Percentiles rank a stretch among this genome's conserved stretches.
Conservation (phyloP, 1,284 basidiomycete genomes). For the Ceratobasidium sp. region DNA sequence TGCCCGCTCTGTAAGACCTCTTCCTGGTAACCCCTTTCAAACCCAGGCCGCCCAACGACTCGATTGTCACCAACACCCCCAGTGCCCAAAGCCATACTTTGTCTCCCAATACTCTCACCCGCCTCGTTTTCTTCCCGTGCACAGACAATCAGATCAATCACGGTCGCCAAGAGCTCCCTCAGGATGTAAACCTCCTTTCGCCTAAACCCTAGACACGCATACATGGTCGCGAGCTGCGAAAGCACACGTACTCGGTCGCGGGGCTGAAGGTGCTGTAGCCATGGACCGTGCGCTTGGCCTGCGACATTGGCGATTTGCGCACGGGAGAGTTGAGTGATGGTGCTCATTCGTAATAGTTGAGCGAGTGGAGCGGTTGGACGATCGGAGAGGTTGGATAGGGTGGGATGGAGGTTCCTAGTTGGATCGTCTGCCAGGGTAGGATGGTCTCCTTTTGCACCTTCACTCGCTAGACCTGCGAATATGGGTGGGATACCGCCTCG, state of each 20-base stretch:
- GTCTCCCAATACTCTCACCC: slow-evolving; percentile 17
- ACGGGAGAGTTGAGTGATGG: slow-evolving; percentile 76
- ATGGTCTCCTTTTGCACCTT: slow-evolving; percentile 47
- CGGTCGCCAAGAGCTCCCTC: slow-evolving; percentile 83
- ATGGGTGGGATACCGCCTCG: slow-evolving; percentile 70
- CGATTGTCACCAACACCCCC: slow-evolving; percentile 20
- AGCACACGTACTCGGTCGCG: slow-evolving; percentile 79
- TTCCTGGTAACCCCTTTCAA: slow-evolving; percentile 12
- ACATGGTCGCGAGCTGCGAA: slow-evolving; percentile 78
- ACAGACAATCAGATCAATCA: slow-evolving; percentile 83
- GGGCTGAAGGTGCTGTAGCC: slow-evolving; percentile 83
- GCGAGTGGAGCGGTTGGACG: slow-evolving; percentile 58
- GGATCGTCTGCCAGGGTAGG: slow-evolving; percentile 63
- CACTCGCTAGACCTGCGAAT: slow-evolving; percentile 59
- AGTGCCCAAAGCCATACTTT: slow-evolving; percentile 30
- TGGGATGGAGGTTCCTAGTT: slow-evolving; percentile 56
- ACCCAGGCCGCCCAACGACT: neutral
- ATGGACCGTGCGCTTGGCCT: slow-evolving; percentile 82
- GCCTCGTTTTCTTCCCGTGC: slow-evolving; percentile 66
- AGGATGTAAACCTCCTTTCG: slow-evolving; percentile 88
- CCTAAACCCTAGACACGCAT: slow-evolving; percentile 80
- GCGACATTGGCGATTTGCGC: slow-evolving; percentile 73
- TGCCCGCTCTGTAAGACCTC: slow-evolving; percentile 45
- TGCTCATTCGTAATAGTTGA: slow-evolving; percentile 69
- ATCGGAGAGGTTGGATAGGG: slow-evolving; percentile 31